phyloP scores from a whole-genome alignment of 2,329 filamentous ascomycete species.

The Alternaria sp. region DNA sequence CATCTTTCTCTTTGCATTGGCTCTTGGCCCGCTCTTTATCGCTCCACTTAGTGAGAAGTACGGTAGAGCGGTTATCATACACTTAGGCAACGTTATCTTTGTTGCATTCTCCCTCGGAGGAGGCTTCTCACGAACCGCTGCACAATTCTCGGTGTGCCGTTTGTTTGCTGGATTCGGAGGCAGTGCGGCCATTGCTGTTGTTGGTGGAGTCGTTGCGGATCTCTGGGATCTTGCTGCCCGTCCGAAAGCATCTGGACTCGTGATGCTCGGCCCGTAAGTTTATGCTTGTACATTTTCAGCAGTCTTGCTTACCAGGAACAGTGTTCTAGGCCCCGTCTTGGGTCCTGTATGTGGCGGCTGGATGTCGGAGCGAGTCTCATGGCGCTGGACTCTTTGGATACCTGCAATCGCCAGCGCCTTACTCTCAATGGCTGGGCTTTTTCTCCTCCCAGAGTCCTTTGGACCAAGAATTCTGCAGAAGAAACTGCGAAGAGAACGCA shows the following conservation, averaged over 20 bases:
- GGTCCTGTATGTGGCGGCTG: conserved; percentile 24
- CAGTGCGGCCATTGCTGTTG: conserved; percentile 25
- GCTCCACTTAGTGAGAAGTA: conserved; percentile 39
- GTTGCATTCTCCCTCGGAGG: conserved; percentile 35
- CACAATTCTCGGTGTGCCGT: background rate
- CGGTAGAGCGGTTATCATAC: conserved; percentile 33
- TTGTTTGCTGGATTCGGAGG: background rate
- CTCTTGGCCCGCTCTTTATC: conserved; percentile 41
- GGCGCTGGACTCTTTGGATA: conserved; percentile 24
- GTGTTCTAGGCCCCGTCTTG: conserved; percentile 20
- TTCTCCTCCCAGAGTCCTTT: conserved; percentile 15
- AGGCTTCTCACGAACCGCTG: conserved; percentile 13
- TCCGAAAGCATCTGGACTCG: conserved; percentile 22
- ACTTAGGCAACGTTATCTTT: conserved; percentile 33
- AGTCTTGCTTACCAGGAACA: background rate
- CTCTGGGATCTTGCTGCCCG: conserved; percentile 47
- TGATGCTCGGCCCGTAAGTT: conserved; percentile 18
- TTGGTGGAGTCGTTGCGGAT: conserved; percentile 54
- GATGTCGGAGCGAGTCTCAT: conserved; percentile 20
- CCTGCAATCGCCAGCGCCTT: conserved; percentile 20
- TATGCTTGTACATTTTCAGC: background rate
- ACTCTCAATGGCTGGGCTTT: conserved; percentile 7
- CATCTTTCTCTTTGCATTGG: conserved; percentile 43
- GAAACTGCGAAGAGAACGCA: background rate
- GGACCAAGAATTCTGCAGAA: background rate